Percentiles rank a stretch among this genome's conserved stretches.
Evolutionary conservation across 805 yeast species (phyloP).

Genomic region (Hanseniaspora clermontiae): DNA sequence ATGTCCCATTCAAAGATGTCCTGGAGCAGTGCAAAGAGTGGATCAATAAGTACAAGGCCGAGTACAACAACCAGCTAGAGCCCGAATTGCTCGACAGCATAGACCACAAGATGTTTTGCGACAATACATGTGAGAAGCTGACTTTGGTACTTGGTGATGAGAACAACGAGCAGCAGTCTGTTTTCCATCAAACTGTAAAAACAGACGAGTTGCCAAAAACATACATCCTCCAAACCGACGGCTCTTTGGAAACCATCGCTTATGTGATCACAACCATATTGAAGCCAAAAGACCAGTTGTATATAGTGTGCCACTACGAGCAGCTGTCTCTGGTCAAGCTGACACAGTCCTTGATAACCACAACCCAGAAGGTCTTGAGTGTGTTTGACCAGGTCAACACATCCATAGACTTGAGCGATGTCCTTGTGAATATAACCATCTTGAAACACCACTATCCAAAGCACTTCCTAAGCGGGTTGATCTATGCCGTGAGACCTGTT

Average conservation of each 20-base stretch:
- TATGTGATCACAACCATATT: neutral
- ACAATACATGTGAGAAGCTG: slow-evolving; percentile 9
- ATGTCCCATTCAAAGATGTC: neutral
- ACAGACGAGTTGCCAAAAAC: slow-evolving; percentile 8
- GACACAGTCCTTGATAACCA: neutral
- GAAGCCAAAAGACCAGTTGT: neutral
- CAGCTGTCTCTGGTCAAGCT: slow-evolving; percentile 1
- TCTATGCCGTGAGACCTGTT: slow-evolving; percentile 8
- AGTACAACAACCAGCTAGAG: slow-evolving; percentile 7
- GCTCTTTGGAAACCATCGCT: slow-evolving; percentile 5
- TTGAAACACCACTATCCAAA: slow-evolving; percentile 12
- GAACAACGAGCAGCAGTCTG: neutral
- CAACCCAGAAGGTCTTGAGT: slow-evolving; percentile 3
- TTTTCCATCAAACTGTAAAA: neutral
- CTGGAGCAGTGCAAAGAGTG: slow-evolving; percentile 4
- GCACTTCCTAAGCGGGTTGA: slow-evolving; percentile 10
- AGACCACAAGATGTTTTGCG: slow-evolving; percentile 7
- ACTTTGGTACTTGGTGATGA: slow-evolving; percentile 1
- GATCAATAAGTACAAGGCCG: slow-evolving; percentile 2
- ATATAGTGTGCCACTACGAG: neutral
- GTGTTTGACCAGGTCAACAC: slow-evolving; percentile 6
- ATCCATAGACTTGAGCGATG: neutral
- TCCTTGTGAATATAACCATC: neutral
- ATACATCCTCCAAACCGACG: slow-evolving; percentile 4
- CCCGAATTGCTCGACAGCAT: neutral